These are phyloP conservation scores for Skeletonema tropicum DNA, from an alignment of 108 stramenopile species.

Conservation along the genomic window DNA sequence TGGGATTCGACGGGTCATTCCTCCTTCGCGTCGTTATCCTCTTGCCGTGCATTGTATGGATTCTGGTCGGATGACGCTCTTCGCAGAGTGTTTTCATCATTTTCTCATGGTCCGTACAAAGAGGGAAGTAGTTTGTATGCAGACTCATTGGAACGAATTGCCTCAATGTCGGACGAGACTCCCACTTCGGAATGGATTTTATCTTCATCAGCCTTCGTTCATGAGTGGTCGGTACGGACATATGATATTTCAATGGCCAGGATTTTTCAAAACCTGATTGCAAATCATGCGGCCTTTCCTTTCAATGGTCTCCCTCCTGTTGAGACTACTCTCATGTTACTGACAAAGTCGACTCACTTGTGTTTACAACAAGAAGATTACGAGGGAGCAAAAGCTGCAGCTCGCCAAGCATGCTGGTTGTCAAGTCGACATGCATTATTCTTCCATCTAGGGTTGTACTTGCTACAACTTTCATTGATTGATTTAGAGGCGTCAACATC, in stretches of 20 bases:
- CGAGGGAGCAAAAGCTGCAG: constrained; percentile 21
- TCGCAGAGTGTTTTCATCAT: constrained; percentile 36
- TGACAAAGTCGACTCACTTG: constrained; percentile 33
- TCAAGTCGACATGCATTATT: constrained; percentile 40
- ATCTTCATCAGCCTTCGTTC: constrained; percentile 32
- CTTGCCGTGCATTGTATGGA: constrained; percentile 58
- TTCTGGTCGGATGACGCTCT: constrained; percentile 34
- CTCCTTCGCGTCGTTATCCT: constrained; percentile 53
- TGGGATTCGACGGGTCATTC: constrained; percentile 71
- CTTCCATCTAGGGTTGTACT: constrained; percentile 50
- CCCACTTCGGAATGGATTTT: constrained; percentile 23
- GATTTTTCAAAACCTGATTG: constrained; percentile 29
- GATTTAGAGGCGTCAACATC: constrained; percentile 54
- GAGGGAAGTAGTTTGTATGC: neutral
- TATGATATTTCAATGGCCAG: constrained; percentile 34
- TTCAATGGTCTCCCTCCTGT: constrained; percentile 16
- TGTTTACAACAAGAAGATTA: constrained; percentile 25
- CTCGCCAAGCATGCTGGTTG: constrained; percentile 34
- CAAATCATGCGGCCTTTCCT: constrained; percentile 37
- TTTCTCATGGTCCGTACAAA: constrained; percentile 27
- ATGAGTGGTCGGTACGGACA: constrained; percentile 48
- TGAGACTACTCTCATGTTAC: constrained; percentile 24
- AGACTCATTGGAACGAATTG: neutral
- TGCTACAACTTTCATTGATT: constrained; percentile 62
- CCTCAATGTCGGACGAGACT: constrained; percentile 5